Base-by-base conservation (phyloP, 2,329 filamentous ascomycete genomes). In the Ambrosiella xylebori region DNA sequence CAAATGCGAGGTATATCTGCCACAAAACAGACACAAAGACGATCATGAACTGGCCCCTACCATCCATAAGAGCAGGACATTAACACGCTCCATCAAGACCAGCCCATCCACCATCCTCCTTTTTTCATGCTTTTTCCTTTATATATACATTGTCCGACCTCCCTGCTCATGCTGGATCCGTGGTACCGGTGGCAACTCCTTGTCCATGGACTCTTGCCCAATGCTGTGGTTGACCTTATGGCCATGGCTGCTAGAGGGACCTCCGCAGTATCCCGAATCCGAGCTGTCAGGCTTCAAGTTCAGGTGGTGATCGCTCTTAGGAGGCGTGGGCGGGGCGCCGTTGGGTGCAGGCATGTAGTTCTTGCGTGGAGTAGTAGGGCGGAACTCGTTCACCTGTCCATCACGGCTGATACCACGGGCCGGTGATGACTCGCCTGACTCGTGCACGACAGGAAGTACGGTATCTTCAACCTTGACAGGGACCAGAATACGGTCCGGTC, bases 381-480 rank as follows among this genome's bases (percentile, higher is more conserved):
- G 70, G 44, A 57, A 60, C 51, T 57, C 36, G 27, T 50, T 39
- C 7, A 37, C 15, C n/a, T 53, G 79, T 59, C 72, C 71, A 19
- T 74, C 75, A 65, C 79, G 80, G 57, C 76, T 76, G 37, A 76
- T 58, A 7, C 51, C 79, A 1, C 81, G 80, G 27, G 81, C 76
- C 61, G 84, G 87, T 7, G 76, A 79, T 8, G 76, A 83, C 68
- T 96, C 91, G 4, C 82, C 86, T n/a, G 82, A 85, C 70, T 97
- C 91, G 64, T 95, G 87, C 6, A 97, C 89, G 8, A 96, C 84
- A 0, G 91, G 91, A 1, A 97, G 72, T 1, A 71, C 77, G 66
- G 67, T 67, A 65, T 68, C 81, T 15, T 56, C 54, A n/a, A 54
- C 40, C 38, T 44, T 44, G 13, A 47, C 47, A 3, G 49, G 40